Percentiles rank a stretch among this genome's conserved stretches.
phyloP scores from a whole-genome alignment of 768 basidiomycete species.

The Leccinum broughii region DNA sequence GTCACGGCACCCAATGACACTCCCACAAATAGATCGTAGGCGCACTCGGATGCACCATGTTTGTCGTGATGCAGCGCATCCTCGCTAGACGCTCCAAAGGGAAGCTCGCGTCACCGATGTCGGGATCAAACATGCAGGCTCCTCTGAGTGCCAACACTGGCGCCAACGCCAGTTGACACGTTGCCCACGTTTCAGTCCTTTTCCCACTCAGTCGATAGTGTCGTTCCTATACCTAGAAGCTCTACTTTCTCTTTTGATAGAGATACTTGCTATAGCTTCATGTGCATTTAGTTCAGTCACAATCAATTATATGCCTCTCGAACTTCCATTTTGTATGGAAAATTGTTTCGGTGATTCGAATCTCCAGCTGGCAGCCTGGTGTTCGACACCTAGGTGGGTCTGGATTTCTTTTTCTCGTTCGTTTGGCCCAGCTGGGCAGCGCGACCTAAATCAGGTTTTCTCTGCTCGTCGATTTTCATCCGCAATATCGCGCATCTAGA shows the following conservation, averaged over 20 bases:
- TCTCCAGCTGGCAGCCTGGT: no score
- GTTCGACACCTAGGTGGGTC: not conserved
- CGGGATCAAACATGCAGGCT: not conserved
- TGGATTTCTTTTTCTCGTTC: not conserved
- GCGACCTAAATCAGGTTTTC: no score
- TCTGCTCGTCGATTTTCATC: no score
- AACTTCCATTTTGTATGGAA: not conserved
- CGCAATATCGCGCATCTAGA: slow-evolving; percentile 5
- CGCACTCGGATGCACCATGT: slow-evolving; percentile 27
- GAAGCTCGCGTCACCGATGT: not conserved
- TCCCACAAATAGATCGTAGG: slow-evolving; percentile 21
- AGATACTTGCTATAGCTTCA: not conserved
- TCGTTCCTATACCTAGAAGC: not conserved
- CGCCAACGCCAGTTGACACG: not conserved
- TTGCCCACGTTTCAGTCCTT: not conserved
- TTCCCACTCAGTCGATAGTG: not conserved
- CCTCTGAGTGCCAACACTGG: not conserved
- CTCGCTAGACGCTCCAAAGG: slow-evolving; percentile 13
- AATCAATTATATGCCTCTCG: not conserved
- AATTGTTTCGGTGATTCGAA: no score
- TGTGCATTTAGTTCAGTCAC: no score
- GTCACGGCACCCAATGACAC: not conserved
- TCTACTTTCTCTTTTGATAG: not conserved
- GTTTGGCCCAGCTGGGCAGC: no score
- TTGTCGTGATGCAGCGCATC: slow-evolving; percentile 28